Evolutionary conservation across 805 yeast genomes (phyloP).

Genomic region (Kuraishia hungarica): DNA sequence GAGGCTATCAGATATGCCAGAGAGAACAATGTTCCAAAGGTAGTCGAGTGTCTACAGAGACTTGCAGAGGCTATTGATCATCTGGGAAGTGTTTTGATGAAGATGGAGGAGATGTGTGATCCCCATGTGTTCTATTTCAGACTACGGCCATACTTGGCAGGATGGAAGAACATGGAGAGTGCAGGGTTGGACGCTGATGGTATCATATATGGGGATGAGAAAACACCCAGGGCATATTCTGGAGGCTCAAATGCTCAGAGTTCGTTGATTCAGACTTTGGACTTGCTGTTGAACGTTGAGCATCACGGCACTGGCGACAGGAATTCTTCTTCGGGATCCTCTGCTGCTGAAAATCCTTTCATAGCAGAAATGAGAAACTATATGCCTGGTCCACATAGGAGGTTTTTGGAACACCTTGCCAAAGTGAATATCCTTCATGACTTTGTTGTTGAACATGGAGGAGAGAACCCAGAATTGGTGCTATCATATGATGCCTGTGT

Average conservation of each 20-base stretch:
- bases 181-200: conserved; percentile 75
- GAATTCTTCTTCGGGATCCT: conserved; percentile 1
- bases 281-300: conserved; percentile 63
- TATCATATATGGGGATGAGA: conserved; percentile 64
- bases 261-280: conserved; percentile 81
- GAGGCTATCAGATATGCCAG: conserved; percentile 54
- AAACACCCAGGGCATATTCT: conserved; percentile 45
- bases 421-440: conserved; percentile 53
- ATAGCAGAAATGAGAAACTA: conserved; percentile 79
- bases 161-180: conserved; percentile 88
- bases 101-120: conserved; percentile 90
- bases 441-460: conserved; percentile 40
- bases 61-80: conserved; percentile 71
- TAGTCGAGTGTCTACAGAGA: conserved; percentile 41
- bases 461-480: conserved; percentile 43
- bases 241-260: conserved; percentile 97
- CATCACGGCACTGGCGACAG: conserved; percentile 70
- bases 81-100: conserved; percentile 63
- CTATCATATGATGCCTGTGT: conserved; percentile 82
- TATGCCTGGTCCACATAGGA: conserved; percentile 84
- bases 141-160: conserved; percentile 84
- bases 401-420: conserved; percentile 58
- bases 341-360: conserved; percentile 32
- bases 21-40: conserved; percentile 29
- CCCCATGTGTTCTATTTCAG: conserved; percentile 87